These are phyloP conservation scores for Mantamonas sphyraenae DNA, from an alignment of 78 protist species.

Conservation along the genomic window DNA sequence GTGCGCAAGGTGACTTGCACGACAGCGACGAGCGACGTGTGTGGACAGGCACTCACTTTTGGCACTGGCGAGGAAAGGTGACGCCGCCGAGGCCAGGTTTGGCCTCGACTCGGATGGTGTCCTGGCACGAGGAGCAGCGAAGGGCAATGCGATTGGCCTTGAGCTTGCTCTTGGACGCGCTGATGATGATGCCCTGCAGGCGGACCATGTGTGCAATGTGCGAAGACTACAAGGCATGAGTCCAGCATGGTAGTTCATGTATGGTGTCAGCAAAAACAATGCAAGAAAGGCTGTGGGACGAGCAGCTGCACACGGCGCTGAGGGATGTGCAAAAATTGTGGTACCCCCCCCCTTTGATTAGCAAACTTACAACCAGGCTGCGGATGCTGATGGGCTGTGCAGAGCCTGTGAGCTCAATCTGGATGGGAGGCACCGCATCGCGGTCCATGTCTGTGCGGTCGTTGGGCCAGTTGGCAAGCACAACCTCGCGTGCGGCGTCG, in stretches of 20 bases:
- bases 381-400: constrained; percentile 52
- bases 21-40: neutral
- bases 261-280: neutral
- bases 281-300: neutral
- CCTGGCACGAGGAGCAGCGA: constrained; percentile 55
- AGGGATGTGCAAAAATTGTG: neutral
- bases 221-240: constrained; percentile 11
- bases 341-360: neutral
- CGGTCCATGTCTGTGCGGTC: too few relatives aligned
- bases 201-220: constrained; percentile 58
- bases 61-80: constrained; percentile 69
- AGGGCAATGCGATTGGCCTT: constrained; percentile 47
- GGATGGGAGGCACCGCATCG: too few relatives aligned
- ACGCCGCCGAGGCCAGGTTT: constrained; percentile 63
- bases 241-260: neutral
- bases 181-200: constrained; percentile 80
- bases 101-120: constrained; percentile 1
- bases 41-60: neutral
- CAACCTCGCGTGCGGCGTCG: too few relatives aligned
- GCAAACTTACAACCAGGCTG: constrained; percentile 10
- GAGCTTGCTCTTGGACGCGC: constrained; percentile 60
- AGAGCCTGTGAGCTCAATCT: constrained; percentile 39
- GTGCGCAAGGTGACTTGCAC: neutral
- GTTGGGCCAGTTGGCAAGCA: too few relatives aligned
- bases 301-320: neutral